Conservation (phyloP, 257 asterid genomes). For the Anisodus tanguticus region DNA sequence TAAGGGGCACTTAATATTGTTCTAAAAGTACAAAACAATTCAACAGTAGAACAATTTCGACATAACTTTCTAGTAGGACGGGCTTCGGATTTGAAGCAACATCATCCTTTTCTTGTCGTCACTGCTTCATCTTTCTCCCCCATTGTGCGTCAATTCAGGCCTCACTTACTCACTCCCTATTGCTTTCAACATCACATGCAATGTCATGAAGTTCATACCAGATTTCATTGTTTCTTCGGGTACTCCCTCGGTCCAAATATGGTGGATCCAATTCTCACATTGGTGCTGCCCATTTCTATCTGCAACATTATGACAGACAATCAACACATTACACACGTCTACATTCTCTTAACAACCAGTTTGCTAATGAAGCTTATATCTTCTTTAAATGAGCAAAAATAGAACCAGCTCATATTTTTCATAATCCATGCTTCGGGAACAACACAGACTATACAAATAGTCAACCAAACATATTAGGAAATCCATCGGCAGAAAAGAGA, state of each 20-base stretch:
- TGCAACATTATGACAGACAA: slow-evolving; percentile 41
- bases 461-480: neutral
- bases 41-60: slow-evolving; percentile 19
- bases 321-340: neutral
- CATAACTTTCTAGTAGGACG: neutral
- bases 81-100: neutral
- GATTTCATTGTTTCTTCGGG: slow-evolving; percentile 55
- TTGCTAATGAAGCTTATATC: neutral
- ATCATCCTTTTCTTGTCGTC: neutral
- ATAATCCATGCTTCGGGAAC: neutral
- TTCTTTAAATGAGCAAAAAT: neutral
- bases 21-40: neutral
- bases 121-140: neutral
- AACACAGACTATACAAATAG: neutral
- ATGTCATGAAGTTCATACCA: slow-evolving; percentile 17
- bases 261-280: slow-evolving; percentile 84
- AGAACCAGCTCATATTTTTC: neutral
- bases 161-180: neutral
- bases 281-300: slow-evolving; percentile 92
- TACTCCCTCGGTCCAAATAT: slow-evolving; percentile 89
- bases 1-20: neutral
- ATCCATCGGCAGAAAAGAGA: neutral
- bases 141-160: neutral
- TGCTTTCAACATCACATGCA: neutral
- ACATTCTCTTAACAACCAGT: neutral